phyloP scores from a whole-genome alignment of 306 rosid species.

The Psophocarpus tetragonolobus region DNA sequence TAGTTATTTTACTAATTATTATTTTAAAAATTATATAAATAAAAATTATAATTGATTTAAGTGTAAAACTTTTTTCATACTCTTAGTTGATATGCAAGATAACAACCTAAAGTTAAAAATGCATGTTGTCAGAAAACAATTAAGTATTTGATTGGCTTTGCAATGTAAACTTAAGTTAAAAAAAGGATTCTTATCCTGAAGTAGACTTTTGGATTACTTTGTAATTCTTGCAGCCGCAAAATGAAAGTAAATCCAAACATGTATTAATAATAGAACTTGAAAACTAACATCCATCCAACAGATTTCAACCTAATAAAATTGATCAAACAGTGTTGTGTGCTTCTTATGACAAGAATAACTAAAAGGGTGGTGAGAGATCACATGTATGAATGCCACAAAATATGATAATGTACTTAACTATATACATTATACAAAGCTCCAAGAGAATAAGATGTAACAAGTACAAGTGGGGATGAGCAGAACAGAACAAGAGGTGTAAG shows the following conservation, averaged over 20 bases:
- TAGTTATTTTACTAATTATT: too few relatives aligned
- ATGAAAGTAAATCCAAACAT: too few relatives aligned
- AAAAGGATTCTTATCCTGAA: too few relatives aligned
- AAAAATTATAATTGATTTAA: too few relatives aligned
- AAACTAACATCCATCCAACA: not conserved
- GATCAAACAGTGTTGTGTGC: not conserved
- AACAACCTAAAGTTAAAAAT: not conserved
- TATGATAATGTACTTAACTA: not conserved
- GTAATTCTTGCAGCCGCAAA: too few relatives aligned
- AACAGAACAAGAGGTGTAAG: not conserved
- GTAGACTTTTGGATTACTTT: too few relatives aligned
- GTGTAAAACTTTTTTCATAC: too few relatives aligned
- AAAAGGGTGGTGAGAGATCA: not conserved
- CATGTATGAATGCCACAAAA: not conserved
- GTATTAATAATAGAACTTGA: not conserved
- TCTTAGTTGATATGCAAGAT: too few relatives aligned
- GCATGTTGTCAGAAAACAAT: not conserved
- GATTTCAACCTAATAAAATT: not conserved
- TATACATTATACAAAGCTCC: not conserved
- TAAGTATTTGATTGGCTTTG: too few relatives aligned
- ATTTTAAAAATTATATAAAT: too few relatives aligned
- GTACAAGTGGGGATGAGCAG: not conserved
- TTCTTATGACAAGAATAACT: not conserved
- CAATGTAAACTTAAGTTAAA: too few relatives aligned
- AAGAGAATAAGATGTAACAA: not conserved